phyloP scores from a whole-genome alignment of 805 yeast genomes.

The Zygotorulaspora florentina region DNA sequence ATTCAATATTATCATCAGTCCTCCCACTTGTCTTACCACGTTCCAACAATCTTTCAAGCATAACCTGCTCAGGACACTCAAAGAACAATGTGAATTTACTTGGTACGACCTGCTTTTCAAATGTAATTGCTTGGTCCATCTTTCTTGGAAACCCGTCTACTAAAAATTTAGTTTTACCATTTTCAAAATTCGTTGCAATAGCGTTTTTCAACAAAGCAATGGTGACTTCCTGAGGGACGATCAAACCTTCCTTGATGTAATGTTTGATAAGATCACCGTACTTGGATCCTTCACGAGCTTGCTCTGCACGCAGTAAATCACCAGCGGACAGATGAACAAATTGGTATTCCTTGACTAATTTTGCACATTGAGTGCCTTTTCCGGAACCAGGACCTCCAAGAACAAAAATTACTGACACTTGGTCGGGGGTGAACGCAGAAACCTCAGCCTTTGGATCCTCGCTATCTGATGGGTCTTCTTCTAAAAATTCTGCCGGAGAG shows the following conservation, averaged over 20 bases:
- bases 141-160: constrained; percentile 97
- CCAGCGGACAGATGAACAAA: constrained; percentile 96
- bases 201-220: constrained; percentile 79
- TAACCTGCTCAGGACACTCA: constrained; percentile 76
- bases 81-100: constrained; percentile 70
- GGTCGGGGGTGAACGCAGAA: constrained; percentile 54
- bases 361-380: constrained; percentile 93
- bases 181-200: constrained; percentile 53
- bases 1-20: constrained; percentile 86
- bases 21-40: constrained; percentile 96
- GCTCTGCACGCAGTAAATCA: constrained; percentile 90
- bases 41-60: constrained; percentile 79
- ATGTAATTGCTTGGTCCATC: constrained; percentile 96
- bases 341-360: constrained; percentile 70
- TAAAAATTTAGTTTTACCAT: constrained; percentile 56
- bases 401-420: constrained; percentile 80
- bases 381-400: constrained; percentile 98
- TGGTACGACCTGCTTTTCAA: constrained; percentile 72
- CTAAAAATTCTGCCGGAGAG: constrained; percentile 44
- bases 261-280: constrained; percentile 82
- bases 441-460: constrained; percentile 19
- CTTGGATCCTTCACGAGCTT: constrained; percentile 71
- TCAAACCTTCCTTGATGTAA: constrained; percentile 79
- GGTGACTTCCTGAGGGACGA: constrained; percentile 92
- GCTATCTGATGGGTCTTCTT: constrained; percentile 20